Evolutionary conservation across 352 stramenopile species (phyloP).

Genomic region (Pythium phragmitis): DNA sequence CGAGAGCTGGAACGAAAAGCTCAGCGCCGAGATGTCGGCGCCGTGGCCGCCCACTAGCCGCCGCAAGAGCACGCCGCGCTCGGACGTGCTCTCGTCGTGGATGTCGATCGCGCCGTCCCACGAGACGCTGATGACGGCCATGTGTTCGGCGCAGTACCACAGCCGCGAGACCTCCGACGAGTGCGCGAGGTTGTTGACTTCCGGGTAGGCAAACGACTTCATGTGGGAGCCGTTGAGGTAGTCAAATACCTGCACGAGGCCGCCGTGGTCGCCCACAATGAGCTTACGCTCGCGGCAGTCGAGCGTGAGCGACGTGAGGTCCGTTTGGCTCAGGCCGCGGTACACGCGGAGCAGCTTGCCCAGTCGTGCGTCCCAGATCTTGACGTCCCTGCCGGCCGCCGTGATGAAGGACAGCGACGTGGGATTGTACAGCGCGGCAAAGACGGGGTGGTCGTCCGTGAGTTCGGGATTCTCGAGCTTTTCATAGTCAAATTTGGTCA

Average conservation of each 20-base stretch:
- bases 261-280: constrained; percentile 79
- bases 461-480: constrained; percentile 85
- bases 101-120: constrained; percentile 85
- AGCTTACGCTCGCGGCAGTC: constrained; percentile 87
- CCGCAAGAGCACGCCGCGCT: constrained; percentile 72
- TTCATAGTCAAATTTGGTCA: constrained; percentile 86
- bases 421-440: constrained; percentile 80
- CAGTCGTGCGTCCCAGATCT: constrained; percentile 87
- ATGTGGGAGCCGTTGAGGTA: constrained; percentile 88
- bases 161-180: constrained; percentile 69
- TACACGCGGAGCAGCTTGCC: constrained; percentile 82
- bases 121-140: constrained; percentile 78
- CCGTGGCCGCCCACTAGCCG: constrained; percentile 69
- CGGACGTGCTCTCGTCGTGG: constrained; percentile 84
- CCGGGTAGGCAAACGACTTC: constrained; percentile 81
- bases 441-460: constrained; percentile 82
- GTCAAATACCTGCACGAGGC: constrained; percentile 80
- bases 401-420: constrained; percentile 89
- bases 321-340: constrained; percentile 57
- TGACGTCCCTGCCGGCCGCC: constrained; percentile 69
- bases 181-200: constrained; percentile 66
- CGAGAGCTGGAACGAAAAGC: constrained; percentile 72
- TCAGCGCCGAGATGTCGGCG: constrained; percentile 77
- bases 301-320: constrained; percentile 78
- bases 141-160: constrained; percentile 84